Conservation (phyloP, 345 rosid genomes). For the Populus tremula region DNA sequence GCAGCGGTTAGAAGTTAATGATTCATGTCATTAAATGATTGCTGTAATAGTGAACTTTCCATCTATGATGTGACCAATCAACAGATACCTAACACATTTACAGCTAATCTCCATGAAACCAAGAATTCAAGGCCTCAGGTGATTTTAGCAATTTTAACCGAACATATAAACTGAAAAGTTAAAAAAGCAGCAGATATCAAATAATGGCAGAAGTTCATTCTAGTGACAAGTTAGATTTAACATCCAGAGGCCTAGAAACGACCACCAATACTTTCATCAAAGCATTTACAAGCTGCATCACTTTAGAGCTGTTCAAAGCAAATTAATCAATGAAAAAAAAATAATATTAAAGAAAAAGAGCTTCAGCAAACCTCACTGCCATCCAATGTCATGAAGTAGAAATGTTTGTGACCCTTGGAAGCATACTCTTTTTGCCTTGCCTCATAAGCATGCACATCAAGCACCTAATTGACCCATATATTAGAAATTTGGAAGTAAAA, state of each 20-base stretch:
- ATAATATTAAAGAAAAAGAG: background rate
- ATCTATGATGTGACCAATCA: background rate
- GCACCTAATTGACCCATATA: conserved; percentile 56
- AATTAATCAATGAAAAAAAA: background rate
- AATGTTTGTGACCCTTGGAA: conserved; percentile 87
- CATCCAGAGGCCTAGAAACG: background rate
- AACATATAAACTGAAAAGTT: background rate
- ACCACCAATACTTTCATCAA: background rate
- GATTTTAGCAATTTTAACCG: background rate
- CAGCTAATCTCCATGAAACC: background rate
- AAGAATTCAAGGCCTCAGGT: background rate
- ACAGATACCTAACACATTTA: background rate
- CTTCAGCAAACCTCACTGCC: conserved; percentile 79
- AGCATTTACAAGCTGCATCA: background rate
- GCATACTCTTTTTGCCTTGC: conserved; percentile 88
- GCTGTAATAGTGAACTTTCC: background rate
- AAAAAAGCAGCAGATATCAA: background rate
- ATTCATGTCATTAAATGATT: background rate
- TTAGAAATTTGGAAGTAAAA: background rate
- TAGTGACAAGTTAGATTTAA: background rate
- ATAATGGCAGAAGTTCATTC: background rate
- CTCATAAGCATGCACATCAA: conserved; percentile 85
- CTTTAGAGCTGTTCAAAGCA: background rate
- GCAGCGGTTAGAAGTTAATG: background rate
- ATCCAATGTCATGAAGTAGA: conserved; percentile 96